Evolutionary conservation across 2,329 filamentous ascomycete species (phyloP).

Genomic region (Magnaporthiopsis rhizophila): DNA sequence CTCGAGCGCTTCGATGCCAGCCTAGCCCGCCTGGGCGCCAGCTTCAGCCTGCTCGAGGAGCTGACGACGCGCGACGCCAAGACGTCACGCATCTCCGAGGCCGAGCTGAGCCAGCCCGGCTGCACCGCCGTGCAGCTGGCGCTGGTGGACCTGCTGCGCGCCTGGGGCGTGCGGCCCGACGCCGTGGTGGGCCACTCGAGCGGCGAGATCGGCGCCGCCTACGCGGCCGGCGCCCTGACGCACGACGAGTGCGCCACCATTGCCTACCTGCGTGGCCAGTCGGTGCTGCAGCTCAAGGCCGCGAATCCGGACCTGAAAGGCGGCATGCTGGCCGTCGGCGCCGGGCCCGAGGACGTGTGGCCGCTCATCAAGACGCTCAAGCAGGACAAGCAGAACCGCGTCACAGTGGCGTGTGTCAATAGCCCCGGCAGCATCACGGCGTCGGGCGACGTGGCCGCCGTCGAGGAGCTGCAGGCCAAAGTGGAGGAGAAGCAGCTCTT

Average conservation of each 20-base stretch:
- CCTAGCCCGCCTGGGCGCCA: conserved; percentile 16
- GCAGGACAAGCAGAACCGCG: conserved; percentile 3
- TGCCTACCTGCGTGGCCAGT: conserved; percentile 9
- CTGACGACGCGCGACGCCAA: conserved; percentile 12
- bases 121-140: conserved; percentile 14
- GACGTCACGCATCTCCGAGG: conserved; percentile 18
- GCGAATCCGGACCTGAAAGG: conserved; percentile 8
- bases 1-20: conserved; percentile 15
- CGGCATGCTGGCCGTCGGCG: conserved; percentile 14
- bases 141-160: conserved; percentile 9
- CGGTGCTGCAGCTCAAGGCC: conserved; percentile 9
- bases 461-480: conserved; percentile 14
- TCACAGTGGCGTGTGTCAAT: conserved; percentile 15
- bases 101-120: conserved; percentile 18
- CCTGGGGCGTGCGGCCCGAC: conserved; percentile 9
- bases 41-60: conserved; percentile 21
- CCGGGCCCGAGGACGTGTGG: conserved; percentile 7
- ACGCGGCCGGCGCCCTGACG: conserved; percentile 8
- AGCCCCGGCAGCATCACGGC: conserved; percentile 20
- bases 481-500: conserved; percentile 17
- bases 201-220: conserved; percentile 14
- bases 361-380: conserved; percentile 12
- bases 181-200: conserved; percentile 16
- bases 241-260: conserved; percentile 13
- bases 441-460: conserved; percentile 21